Evolutionary conservation across 2,329 filamentous ascomycete genomes (phyloP).

Genomic region (Colletotrichum brevisporum): DNA sequence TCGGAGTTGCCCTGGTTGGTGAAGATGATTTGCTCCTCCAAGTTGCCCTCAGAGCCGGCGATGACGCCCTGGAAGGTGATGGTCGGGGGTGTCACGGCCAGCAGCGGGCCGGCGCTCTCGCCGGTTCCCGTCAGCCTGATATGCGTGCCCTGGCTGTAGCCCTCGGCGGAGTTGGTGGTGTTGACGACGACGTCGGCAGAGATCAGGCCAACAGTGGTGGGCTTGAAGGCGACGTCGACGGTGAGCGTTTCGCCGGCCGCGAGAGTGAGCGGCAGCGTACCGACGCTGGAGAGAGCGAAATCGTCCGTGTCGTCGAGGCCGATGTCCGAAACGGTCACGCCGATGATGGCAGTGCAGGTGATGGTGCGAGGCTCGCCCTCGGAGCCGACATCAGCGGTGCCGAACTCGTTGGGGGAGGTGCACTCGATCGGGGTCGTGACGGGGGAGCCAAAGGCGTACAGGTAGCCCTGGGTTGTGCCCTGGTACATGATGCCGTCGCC

Average conservation of each 20-base stretch:
- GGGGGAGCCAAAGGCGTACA: slow-evolving; percentile 70
- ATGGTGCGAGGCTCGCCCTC: slow-evolving; percentile 50
- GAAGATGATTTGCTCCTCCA: slow-evolving; percentile 61
- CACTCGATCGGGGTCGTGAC: slow-evolving; percentile 69
- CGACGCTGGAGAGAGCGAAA: slow-evolving; percentile 53
- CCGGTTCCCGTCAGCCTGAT: slow-evolving; percentile 65
- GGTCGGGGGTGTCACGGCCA: slow-evolving; percentile 62
- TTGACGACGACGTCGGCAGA: slow-evolving; percentile 63
- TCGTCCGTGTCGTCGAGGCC: slow-evolving; percentile 51
- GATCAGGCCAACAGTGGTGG: slow-evolving; percentile 61
- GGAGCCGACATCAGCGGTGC: slow-evolving; percentile 47
- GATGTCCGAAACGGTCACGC: slow-evolving; percentile 57
- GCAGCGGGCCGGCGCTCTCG: slow-evolving; percentile 59
- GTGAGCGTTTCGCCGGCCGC: slow-evolving; percentile 56
- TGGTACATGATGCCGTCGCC: slow-evolving; percentile 69
- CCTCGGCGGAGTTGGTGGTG: slow-evolving; percentile 60
- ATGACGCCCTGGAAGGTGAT: slow-evolving; percentile 66
- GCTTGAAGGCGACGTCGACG: slow-evolving; percentile 61
- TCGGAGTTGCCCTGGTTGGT: slow-evolving; percentile 63
- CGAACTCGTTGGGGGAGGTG: slow-evolving; percentile 63
- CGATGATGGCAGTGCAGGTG: slow-evolving; percentile 64
- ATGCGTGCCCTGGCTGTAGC: slow-evolving; percentile 62
- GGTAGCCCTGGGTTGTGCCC: slow-evolving; percentile 63
- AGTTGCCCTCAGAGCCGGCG: slow-evolving; percentile 56
- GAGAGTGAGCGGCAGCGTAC: slow-evolving; percentile 50